phyloP scores from a whole-genome alignment of 2,329 filamentous ascomycete species.

The Epicoccum nigrum region DNA sequence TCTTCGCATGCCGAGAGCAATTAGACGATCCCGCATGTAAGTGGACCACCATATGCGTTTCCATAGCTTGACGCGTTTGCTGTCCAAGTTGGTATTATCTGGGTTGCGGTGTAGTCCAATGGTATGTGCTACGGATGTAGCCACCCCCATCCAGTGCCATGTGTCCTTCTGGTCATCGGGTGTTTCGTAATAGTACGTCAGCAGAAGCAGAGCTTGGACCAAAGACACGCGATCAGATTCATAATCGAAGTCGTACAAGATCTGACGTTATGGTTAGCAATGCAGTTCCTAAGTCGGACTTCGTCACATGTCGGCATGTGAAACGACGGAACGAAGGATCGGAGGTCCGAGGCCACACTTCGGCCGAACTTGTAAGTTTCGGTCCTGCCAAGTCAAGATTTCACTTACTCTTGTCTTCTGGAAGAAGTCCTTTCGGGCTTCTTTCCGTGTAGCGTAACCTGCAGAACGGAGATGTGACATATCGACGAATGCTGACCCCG shows the following conservation, averaged over 20 bases:
- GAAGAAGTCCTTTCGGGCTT: slow-evolving; percentile 86
- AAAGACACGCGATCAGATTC: slow-evolving; percentile 87
- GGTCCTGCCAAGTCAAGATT: slow-evolving; percentile 5
- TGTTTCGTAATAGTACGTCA: slow-evolving; percentile 98
- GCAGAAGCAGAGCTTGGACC: slow-evolving; percentile 84
- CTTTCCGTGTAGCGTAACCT: slow-evolving; percentile 78
- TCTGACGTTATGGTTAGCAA: slow-evolving; percentile 51
- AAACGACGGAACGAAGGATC: slow-evolving; percentile 1
- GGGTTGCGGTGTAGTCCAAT: slow-evolving; percentile 92
- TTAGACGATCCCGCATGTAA: slow-evolving; percentile 91
- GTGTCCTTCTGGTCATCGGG: slow-evolving; percentile 97
- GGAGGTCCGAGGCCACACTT: slow-evolving; percentile 7
- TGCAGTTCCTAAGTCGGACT: neutral
- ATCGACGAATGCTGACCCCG: slow-evolving; percentile 86
- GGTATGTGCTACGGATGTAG: slow-evolving; percentile 88
- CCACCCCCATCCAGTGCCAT: slow-evolving; percentile 98
- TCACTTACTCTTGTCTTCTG: slow-evolving; percentile 78
- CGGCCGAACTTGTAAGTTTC: slow-evolving; percentile 14
- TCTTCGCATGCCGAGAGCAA: slow-evolving; percentile 90
- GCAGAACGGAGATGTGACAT: slow-evolving; percentile 76
- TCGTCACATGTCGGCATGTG: slow-evolving; percentile 20
- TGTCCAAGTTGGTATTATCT: slow-evolving; percentile 74
- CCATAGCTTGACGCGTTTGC: slow-evolving; percentile 79
- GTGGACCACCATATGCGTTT: slow-evolving; percentile 98
- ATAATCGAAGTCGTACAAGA: slow-evolving; percentile 94